These are phyloP conservation scores for Fusarium veterinarium DNA, from an alignment of 2,329 filamentous ascomycete genomes.

Conservation along the genomic window DNA sequence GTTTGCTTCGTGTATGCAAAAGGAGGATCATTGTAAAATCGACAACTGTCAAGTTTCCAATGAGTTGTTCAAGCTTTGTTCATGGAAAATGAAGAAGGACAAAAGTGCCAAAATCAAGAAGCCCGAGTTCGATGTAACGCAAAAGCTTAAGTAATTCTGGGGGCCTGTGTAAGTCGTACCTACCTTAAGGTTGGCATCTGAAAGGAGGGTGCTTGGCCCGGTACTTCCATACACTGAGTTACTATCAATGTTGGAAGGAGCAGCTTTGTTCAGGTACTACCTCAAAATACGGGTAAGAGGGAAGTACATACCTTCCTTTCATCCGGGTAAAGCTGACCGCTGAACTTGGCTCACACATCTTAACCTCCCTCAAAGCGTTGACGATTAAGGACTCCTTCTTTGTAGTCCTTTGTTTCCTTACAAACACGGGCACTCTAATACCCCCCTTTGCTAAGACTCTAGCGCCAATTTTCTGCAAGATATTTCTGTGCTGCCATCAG, in stretches of 20 bases:
- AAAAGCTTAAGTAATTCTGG: background rate
- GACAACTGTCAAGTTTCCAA: constrained; percentile 27
- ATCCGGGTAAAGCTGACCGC: background rate
- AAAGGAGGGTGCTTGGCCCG: background rate
- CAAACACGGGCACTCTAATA: background rate
- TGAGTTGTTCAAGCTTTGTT: background rate
- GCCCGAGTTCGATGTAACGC: background rate
- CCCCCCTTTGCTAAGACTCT: background rate
- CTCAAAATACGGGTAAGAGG: background rate
- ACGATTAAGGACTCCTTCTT: background rate
- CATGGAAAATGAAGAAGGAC: background rate
- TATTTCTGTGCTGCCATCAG: background rate
- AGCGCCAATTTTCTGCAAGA: background rate
- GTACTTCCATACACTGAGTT: background rate
- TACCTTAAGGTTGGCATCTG: background rate
- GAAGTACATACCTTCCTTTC: background rate
- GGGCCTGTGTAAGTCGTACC: background rate
- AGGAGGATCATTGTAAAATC: constrained; percentile 35
- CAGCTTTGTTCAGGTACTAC: background rate
- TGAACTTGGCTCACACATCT: background rate
- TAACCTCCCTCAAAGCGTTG: background rate
- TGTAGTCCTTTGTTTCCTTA: background rate
- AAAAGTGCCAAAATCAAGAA: constrained; percentile 14
- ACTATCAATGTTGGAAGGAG: background rate
- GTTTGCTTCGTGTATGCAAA: constrained; percentile 42